A percentile compares a stretch with the other conserved stretches of the same genome.
phyloP scores from a whole-genome alignment of 2,329 filamentous ascomycete genomes.

The Coniella lustricola region DNA sequence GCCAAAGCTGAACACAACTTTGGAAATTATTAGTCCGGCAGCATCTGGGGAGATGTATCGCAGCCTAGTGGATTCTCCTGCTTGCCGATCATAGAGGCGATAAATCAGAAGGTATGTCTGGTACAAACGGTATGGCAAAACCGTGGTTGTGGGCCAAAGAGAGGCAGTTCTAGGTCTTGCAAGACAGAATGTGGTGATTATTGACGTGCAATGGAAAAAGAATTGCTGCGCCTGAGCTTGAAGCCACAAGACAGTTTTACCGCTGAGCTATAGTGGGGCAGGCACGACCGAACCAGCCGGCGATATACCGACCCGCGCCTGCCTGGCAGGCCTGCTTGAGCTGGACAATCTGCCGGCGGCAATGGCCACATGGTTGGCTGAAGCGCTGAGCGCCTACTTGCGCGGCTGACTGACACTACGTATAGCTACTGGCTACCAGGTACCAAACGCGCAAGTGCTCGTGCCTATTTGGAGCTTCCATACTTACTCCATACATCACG shows the following conservation, averaged over 20 bases:
- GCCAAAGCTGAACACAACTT: not conserved
- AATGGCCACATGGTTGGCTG: not conserved
- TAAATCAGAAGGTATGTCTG: not conserved
- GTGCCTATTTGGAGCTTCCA: constrained; percentile 2
- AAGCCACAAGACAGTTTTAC: not conserved
- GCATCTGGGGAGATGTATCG: not conserved
- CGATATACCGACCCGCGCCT: not conserved
- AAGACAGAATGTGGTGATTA: not conserved
- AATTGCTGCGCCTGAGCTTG: not conserved
- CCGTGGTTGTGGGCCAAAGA: not conserved
- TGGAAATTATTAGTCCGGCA: constrained; percentile 1
- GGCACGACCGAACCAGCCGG: not conserved
- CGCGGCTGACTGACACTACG: not conserved
- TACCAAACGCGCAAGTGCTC: constrained; percentile 1
- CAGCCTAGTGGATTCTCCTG: not conserved
- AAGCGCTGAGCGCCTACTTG: too few relatives aligned
- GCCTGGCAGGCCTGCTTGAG: too few relatives aligned
- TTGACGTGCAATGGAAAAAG: not conserved
- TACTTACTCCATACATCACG: not conserved
- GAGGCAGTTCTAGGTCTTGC: not conserved
- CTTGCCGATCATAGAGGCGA: not conserved
- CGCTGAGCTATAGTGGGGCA: not conserved
- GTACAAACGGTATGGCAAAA: not conserved
- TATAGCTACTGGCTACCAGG: not conserved
- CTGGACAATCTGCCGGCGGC: constrained; percentile 1